Percentiles rank a stretch among this genome's conserved stretches.
Conservation (phyloP, 2,329 filamentous ascomycete species). For the Penicillium sp. region DNA sequence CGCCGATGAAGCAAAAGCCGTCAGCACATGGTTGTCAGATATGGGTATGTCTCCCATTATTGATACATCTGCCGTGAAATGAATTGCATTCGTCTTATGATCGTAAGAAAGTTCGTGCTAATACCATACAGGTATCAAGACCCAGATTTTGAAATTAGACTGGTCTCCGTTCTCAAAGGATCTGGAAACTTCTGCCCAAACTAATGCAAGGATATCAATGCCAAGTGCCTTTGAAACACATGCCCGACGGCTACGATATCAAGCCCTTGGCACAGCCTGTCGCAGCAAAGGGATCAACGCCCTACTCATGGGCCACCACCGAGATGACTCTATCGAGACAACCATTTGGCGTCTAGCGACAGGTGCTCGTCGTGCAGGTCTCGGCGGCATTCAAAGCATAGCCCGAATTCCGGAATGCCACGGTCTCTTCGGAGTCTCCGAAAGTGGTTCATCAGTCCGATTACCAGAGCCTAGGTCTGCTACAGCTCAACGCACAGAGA, state of each 20-base stretch:
- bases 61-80: background rate
- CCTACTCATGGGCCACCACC: constrained; percentile 80
- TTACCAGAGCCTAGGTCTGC: background rate
- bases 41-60: constrained; percentile 38
- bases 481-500: background rate
- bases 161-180: constrained; percentile 46
- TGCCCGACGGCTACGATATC: constrained; percentile 74
- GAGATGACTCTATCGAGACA: constrained; percentile 89
- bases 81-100: background rate
- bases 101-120: background rate
- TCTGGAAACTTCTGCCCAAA: background rate
- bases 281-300: constrained; percentile 52
- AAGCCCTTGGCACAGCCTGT: constrained; percentile 65
- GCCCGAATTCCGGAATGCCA: constrained; percentile 81
- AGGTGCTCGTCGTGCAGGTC: constrained; percentile 67
- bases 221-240: constrained; percentile 71
- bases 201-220: constrained; percentile 34
- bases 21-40: constrained; percentile 46
- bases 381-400: constrained; percentile 66
- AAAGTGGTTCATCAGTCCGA: constrained; percentile 58
- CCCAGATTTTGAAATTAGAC: constrained; percentile 44
- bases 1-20: constrained; percentile 54
- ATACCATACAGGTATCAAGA: constrained; percentile 29
- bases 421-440: constrained; percentile 69
- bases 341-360: constrained; percentile 73